Evolutionary conservation across 164 flowering plant genomes (phyloP).

Genomic region (Sedum album): DNA sequence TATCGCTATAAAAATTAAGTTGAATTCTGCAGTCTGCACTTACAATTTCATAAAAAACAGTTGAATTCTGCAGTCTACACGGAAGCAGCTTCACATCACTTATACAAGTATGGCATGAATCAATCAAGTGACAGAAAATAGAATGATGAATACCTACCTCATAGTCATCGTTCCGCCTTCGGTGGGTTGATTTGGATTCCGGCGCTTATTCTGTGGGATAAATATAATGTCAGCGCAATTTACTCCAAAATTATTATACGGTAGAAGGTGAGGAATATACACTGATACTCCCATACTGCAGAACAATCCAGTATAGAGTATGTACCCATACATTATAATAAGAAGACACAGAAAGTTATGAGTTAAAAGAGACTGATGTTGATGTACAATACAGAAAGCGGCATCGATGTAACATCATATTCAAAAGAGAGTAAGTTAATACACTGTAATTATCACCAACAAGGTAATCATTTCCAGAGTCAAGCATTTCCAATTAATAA

Average conservation of each 20-base stretch:
- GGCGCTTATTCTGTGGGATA: background rate
- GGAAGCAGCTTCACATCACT: background rate
- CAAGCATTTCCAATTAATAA: background rate
- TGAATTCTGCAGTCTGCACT: background rate
- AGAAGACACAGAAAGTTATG: too few relatives aligned
- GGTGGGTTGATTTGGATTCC: background rate
- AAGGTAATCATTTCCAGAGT: background rate
- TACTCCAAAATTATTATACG: background rate
- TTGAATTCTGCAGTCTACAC: background rate
- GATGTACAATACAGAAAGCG: background rate
- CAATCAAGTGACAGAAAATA: background rate
- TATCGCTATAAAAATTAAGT: background rate
- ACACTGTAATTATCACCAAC: background rate
- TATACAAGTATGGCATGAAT: background rate
- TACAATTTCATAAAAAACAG: too few relatives aligned
- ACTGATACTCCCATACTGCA: background rate
- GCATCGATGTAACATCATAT: background rate
- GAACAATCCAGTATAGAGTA: background rate
- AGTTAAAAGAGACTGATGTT: too few relatives aligned
- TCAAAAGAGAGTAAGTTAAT: background rate
- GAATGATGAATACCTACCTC: background rate
- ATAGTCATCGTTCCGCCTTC: background rate
- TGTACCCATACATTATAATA: too few relatives aligned
- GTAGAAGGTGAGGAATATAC: background rate
- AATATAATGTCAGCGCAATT: background rate